Base-by-base conservation (phyloP, 2,329 filamentous ascomycete species). In the Colletotrichum cuscutae region DNA sequence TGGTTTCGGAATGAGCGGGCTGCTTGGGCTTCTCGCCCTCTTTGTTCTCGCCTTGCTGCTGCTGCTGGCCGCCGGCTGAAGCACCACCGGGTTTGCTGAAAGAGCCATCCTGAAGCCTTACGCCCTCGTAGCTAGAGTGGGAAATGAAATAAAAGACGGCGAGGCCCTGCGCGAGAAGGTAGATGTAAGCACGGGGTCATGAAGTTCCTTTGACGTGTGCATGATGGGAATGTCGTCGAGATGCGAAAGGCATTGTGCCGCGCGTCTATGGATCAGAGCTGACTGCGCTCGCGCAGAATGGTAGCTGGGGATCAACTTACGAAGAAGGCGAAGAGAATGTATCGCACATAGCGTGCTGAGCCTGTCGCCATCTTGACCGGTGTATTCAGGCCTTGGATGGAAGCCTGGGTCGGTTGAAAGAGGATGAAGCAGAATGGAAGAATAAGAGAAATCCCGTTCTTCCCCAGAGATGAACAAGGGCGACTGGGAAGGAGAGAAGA, bases 61-160 rank as follows among this genome's bases (percentile, higher is more conserved):
- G 64, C 30, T 71, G 69, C 37, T 74, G 68, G 22, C 61, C 67
- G 19, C 62, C 60, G 24, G 63, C 76, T 30, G 82, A 82, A 37
- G 87, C 90, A 64, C 86, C 93, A 64, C 86, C 93, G 60, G 86
- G 89, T 75, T 58, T 56, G 42, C 30, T 65, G 56, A 65, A 71
- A 35, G 56, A 54, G 71, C 71, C 74, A 63, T 75, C 57, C 32
- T 72, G 58, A 37, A 75, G 68, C 24, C 71, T 71, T 42, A 85
- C 81, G 59, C 82, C 81, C 68, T 88, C 82, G 76, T 88, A 85
- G 67, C 82, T 85, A 54, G 87, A 88, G 75, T 86, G 85, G 69
- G 94, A 93, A 80, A 97, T 90, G 84, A 96, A 95, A 85, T 96
- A 97, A 81, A 98, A 89, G 75, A 97, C 86, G 75, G 91, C 87